Evolutionary conservation across 208 protist genomes (phyloP), one percentile per base, ranked within the genome.

Genomic region (Crithidia fasciculata): DNA sequence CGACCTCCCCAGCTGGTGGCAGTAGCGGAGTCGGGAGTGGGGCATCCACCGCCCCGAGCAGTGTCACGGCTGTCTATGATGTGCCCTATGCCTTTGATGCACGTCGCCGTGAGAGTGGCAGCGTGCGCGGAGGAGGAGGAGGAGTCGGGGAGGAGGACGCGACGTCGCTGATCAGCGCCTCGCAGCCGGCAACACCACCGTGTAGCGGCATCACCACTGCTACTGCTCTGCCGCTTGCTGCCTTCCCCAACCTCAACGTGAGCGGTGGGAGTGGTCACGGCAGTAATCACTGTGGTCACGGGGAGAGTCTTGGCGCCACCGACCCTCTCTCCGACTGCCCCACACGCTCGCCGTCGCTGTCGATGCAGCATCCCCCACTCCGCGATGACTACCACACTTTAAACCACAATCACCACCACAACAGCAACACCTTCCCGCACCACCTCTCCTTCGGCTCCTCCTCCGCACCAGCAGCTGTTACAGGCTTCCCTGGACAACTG

Each of bases 401-500:
- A 28, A 28, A 28, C 28, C 28, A 28, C 28, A 28, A 28, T 28
- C 28, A 28, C 28, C 28, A 28, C 28, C 28, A 28, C 28, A 28
- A 28, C 28, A 28, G 28, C 28, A 28, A 28, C 28, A 1, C 28
- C 28, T 28, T 28, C 28, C 28, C 28, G 28, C 28, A 28, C 28
- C 28, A 28, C 1, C 28, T 28, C 28, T 28, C 28, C 28, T 28
- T 28, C 28, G 53, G 64, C 47, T 28, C 8, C 44, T 6, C 39
- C n/a, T 13, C 52, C 0, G 8, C 64, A 4, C 15, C 64, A 9
- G 54, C 12, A 47, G 1, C 50, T 5, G 50, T 37, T 2, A 52
- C 64, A 5, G n/a, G 18, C 44, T 49, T 57, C 58, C n/a, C 61
- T 8, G 55, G 74, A 8, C 49, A 69, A 16, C 52, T 79, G 8